A percentile compares a stretch with the other conserved stretches of the same genome.
Evolutionary conservation across 2,329 filamentous ascomycete species (phyloP).

Genomic region (Xylariaceae sp.): DNA sequence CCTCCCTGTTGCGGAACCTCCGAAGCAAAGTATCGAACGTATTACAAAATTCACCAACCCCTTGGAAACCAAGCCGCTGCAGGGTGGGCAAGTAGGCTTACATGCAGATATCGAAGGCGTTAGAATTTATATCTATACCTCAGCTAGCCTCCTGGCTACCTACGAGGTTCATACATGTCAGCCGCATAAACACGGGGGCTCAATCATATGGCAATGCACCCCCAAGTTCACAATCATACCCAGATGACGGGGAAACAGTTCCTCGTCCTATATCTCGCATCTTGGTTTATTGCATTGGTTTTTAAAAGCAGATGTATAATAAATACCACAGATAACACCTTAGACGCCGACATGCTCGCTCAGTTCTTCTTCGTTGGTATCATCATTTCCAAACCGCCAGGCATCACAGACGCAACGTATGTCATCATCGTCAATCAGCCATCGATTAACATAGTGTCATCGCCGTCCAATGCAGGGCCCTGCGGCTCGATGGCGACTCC

Average conservation of each 20-base stretch:
- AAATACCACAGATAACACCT: constrained; percentile 13
- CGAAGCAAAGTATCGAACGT: too few species aligned
- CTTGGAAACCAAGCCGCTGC: too few species aligned
- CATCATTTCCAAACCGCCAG: neutral
- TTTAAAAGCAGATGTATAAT: neutral
- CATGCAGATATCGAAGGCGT: too few species aligned
- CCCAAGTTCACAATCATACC: neutral
- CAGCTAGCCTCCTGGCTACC: too few species aligned
- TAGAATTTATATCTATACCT: too few species aligned
- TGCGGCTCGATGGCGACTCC: constrained; percentile 70
- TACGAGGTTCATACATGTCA: neutral
- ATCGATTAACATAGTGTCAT: constrained; percentile 89
- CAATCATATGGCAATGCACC: neutral
- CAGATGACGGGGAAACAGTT: too few species aligned
- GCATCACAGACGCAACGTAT: neutral
- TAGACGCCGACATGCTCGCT: constrained; percentile 20
- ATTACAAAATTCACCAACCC: too few species aligned
- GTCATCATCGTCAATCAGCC: constrained; percentile 7
- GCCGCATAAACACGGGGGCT: neutral
- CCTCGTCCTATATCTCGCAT: neutral
- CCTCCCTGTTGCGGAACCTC: too few species aligned
- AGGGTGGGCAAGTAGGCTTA: neutral
- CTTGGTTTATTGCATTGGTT: constrained; percentile 4
- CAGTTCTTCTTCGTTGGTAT: constrained; percentile 23
- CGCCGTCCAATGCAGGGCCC: constrained; percentile 64